A percentile compares a stretch with the other conserved stretches of the same genome.
These are phyloP conservation scores for Ceratocystis cubensis DNA, from an alignment of 2,329 filamentous ascomycete species.

Conservation along the genomic window DNA sequence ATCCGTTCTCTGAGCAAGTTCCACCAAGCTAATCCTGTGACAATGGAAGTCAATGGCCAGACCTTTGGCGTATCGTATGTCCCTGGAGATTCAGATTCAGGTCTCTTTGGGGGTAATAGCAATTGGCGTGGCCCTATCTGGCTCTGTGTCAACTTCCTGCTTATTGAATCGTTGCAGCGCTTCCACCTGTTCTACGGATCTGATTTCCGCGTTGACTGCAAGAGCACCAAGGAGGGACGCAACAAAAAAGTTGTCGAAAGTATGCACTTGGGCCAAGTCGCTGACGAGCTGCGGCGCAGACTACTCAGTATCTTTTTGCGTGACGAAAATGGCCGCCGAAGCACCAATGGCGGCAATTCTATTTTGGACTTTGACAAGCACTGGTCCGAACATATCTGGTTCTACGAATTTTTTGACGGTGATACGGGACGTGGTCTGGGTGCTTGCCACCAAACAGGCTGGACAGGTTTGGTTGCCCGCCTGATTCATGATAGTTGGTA, in stretches of 20 bases:
- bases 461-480: conserved; percentile 90
- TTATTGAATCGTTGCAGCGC: conserved; percentile 85
- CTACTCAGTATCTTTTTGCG: conserved; percentile 83
- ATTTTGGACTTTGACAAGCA: conserved; percentile 80
- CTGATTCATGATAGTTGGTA: conserved; percentile 97
- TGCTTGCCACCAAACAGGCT: conserved; percentile 88
- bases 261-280: conserved; percentile 91
- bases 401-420: conserved; percentile 95
- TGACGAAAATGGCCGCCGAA: conserved; percentile 72
- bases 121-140: conserved; percentile 96
- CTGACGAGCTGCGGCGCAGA: conserved; percentile 88
- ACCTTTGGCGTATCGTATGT: conserved; percentile 79
- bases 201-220: conserved; percentile 79
- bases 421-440: conserved; percentile 81
- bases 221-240: conserved; percentile 27
- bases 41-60: conserved; percentile 92
- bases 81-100: conserved; percentile 90
- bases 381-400: conserved; percentile 90
- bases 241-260: conserved; percentile 30
- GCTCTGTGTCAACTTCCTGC: conserved; percentile 89
- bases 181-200: conserved; percentile 96
- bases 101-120: conserved; percentile 90
- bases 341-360: conserved; percentile 75
- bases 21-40: conserved; percentile 79
- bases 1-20: conserved; percentile 86